Evolutionary conservation across 495 filamentous ascomycete species (phyloP).

Genomic region (Xylaria nigripes): DNA sequence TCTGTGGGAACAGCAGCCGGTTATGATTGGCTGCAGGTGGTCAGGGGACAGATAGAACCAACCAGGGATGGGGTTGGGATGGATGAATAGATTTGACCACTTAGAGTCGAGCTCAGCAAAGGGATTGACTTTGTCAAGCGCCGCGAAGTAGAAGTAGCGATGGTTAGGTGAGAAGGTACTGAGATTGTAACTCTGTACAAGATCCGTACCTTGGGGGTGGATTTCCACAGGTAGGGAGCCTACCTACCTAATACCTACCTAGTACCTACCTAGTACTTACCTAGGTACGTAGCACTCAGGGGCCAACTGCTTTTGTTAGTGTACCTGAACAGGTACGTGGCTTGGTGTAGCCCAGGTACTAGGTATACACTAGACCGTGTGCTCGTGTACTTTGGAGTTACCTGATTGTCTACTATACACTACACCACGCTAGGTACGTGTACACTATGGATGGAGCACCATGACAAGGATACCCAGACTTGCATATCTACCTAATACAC

Average conservation of each 20-base stretch:
- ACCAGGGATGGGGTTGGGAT: constrained; percentile 5
- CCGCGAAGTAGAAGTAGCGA: background rate
- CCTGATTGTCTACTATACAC: background rate
- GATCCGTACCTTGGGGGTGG: too few species aligned
- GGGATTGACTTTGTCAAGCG: background rate
- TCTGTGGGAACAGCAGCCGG: background rate
- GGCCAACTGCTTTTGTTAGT: too few species aligned
- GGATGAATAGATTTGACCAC: constrained; percentile 10
- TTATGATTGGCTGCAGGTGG: constrained; percentile 1
- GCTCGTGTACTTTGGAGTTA: background rate
- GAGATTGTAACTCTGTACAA: background rate
- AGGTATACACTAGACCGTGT: too few species aligned
- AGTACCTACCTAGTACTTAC: too few species aligned
- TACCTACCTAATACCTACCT: too few species aligned
- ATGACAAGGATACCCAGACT: background rate
- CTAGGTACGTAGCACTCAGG: too few species aligned
- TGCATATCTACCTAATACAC: background rate
- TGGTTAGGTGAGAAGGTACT: background rate
- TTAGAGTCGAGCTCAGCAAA: constrained; percentile 3
- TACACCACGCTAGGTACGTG: background rate
- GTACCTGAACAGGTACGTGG: background rate
- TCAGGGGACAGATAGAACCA: constrained; percentile 7
- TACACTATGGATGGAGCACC: background rate
- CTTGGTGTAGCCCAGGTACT: too few species aligned
- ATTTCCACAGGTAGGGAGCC: too few species aligned